Evolutionary conservation across 441 rosid genomes (phyloP), one percentile per base, ranked within the genome.

Genomic region (Erodium texanum): DNA sequence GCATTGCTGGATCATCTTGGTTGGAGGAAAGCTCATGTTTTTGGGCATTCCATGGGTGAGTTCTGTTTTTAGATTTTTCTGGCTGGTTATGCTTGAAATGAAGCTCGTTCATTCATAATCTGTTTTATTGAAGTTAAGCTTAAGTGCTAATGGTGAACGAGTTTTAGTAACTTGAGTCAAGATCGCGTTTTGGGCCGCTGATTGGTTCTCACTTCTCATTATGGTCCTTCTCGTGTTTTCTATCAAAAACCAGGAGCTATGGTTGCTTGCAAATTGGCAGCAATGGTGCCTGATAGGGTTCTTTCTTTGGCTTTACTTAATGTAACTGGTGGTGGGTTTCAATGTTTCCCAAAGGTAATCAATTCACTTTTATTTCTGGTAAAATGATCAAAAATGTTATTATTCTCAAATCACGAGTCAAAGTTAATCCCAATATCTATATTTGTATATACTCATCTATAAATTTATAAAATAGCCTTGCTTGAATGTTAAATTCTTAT

Each of bases 1-100:
- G 85, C 76, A 23, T 74, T 92, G 70, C 52, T 95, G 88, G 95
- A 95, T 84, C 96, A 95, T 80, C 71, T 95, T 68, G 97, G 96
- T 56, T 95, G 99, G 99, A 68, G 78, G 62, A 86, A 73, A 73
- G 96, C 93, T 67, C 97, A 95, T 70, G 80, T 90, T 2, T 81
- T 90, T 79, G 99, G 99, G 0, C 99, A 95, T 66, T 95, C 99
- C 64, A 92, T 95, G 99, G 99, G 99, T 90, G 70, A 82, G 70
- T 75, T 45, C 27, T 41, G 19, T 54, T 18, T 54, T 24, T 23
- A 54, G 12, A 54, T 54, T 54, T 6, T 52, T 52, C 15, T 52
- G 10, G 7, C 15, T 7, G 23, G 22, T 52, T 54, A 54, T 54
- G 23, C 61, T 54, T 9, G 24, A 18, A 54, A 54, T 54, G 11